Evolutionary conservation across 2,329 filamentous ascomycete genomes (phyloP), one percentile per base, ranked within the genome.

Genomic region (Aspergillus versicolor): DNA sequence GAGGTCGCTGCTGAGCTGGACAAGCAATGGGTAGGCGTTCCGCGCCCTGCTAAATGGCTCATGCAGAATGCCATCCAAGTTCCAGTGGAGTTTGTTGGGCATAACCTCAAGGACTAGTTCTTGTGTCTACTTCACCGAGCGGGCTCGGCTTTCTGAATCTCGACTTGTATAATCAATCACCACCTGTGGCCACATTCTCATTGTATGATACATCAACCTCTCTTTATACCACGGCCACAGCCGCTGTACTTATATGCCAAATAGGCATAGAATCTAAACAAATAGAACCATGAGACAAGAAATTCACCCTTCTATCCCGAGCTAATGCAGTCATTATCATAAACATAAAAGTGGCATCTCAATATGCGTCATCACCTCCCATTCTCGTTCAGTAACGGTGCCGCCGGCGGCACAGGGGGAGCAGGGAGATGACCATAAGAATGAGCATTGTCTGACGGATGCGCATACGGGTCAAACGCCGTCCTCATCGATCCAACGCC

Each of bases 401-500:
- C 57, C 44, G 43, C 59, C 38, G 60, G 58, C 41, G 62, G 57
- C 46, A 48, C 54, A 42, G 62, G 58, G 17, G 56, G 50, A 21
- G 63, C 57, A 17, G 54, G 48, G 5, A 52, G 54, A 21, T 44
- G 15, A 21, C 15, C 45, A 42, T 24, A 11, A 19, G 19, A 38
- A 32, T 27, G 12, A 11, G 38, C 30, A 22, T 49, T 7, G 48
- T 59, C 56, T 13, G 44, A 41, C 13, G 61, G 61, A 43, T 56
- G 54, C 15, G 57, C 65, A 44, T 70, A 72, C 3, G 71, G 66
- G 59, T 78, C 75, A 56, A 73, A 68, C 12, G 64, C 60, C 11
- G 74, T 71, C 30, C 70, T 67, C 40, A 78, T 78, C 30, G 74
- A 73, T 3, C 78, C 78, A 9, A 81, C 78, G 5, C 81, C 82